phyloP scores from a whole-genome alignment of 345 rosid genomes.

The Euclidium syriacum region DNA sequence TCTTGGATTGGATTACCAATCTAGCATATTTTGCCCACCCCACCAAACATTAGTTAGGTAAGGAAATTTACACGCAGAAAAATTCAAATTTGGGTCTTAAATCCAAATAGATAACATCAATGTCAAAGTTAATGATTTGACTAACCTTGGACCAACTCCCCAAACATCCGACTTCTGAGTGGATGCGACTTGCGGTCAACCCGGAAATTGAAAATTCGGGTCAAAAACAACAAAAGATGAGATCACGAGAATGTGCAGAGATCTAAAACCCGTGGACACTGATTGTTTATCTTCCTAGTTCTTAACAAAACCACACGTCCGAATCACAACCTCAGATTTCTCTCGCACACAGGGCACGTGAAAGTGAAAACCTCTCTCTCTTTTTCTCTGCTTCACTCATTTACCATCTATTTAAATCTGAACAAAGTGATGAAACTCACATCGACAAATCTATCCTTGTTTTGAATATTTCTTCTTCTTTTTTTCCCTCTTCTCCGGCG shows the following conservation, averaged over 20 bases:
- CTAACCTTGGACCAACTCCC: background rate
- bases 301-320: background rate
- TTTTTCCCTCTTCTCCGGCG: background rate
- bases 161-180: background rate
- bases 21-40: background rate
- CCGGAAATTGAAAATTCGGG: background rate
- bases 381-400: background rate
- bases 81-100: background rate
- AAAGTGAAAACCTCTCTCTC: background rate
- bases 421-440: background rate
- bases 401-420: background rate
- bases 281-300: background rate
- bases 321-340: background rate
- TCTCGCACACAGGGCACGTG: background rate
- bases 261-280: conserved; percentile 2
- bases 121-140: conserved; percentile 7
- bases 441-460: background rate
- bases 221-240: background rate
- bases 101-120: background rate
- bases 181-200: background rate
- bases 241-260: background rate
- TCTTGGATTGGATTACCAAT: too few relatives aligned
- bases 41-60: too few relatives aligned
- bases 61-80: background rate
- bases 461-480: background rate